Conservation (phyloP, 2,329 filamentous ascomycete genomes). For the Penicillium oxalicum region DNA sequence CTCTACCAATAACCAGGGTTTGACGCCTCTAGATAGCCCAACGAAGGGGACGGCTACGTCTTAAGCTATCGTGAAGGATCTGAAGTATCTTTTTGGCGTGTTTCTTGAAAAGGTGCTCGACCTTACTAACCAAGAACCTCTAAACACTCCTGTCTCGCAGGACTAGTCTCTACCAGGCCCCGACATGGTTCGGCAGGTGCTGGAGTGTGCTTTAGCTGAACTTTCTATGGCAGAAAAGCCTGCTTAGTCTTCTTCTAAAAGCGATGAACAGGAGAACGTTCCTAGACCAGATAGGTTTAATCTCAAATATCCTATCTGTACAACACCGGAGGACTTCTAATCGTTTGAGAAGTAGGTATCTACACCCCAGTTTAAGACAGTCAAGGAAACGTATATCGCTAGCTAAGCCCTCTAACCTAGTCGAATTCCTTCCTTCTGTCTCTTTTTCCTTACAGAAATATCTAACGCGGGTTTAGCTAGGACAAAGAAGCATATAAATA, state of each 20-base stretch:
- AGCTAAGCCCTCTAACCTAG: background rate
- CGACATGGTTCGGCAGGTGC: constrained; percentile 5
- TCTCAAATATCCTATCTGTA: background rate
- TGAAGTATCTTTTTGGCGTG: too few relatives aligned
- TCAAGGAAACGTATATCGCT: background rate
- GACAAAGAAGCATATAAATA: constrained; percentile 23
- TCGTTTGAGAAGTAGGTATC: background rate
- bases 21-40: background rate
- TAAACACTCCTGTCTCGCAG: too few relatives aligned
- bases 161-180: background rate
- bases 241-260: background rate
- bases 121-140: too few relatives aligned
- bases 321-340: background rate
- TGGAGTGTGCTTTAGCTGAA: background rate
- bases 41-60: background rate
- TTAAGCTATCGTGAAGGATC: background rate
- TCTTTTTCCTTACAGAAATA: constrained; percentile 3
- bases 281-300: background rate
- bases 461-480: constrained; percentile 7
- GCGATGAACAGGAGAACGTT: background rate
- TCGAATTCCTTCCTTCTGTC: too few relatives aligned
- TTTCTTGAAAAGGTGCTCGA: background rate
- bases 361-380: background rate
- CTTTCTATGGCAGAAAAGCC: background rate
- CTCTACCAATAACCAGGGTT: background rate